Evolutionary conservation across 129 eudicot genomes (phyloP), one percentile per base, ranked within the genome.

Genomic region (Escallonia herrerae): DNA sequence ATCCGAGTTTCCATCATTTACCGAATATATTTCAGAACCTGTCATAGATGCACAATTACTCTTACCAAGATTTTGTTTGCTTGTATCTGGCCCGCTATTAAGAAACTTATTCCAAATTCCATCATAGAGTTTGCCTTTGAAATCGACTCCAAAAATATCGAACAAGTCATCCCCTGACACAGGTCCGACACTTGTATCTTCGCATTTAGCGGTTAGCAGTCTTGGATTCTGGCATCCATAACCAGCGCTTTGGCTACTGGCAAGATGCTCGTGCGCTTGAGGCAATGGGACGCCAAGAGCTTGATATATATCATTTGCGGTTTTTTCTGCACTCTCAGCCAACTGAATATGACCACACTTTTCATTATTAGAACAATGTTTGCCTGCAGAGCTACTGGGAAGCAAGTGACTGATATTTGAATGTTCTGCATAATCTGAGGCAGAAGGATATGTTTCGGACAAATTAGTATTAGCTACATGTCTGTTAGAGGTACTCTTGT

Each of bases 91-190:
- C 63, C 56, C 76, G 47, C 53, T 75, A 71, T 65, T 61, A 43
- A 46, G 51, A 15, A 48, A 6, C 39, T 64, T 79, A 68, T 67
- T 57, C 74, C 62, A 65, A 62, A 71, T 72, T 58, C 78, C 82
- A 47, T 73, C 68, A 33, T 78, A 72, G 15, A 72, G 63, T 55
- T 74, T 84, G 72, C 74, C 78, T 64, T 71, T 77, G 6, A 83
- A 79, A 77, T 83, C 90, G 72, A 79, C 74, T 45, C 98, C 98
- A 79, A 93, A 77, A 38, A 88, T 80, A 74, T 93, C 98, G 62
- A 83, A 93, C 75, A 93, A 77, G 68, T 93, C 91, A 66, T 85
- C 91, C 38, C 90, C 81, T 5, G 87, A 62, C 15, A 76, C 66
- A 56, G 79, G 67, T 74, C 76, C 81, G 65, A 63, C 22, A 50